A percentile compares a stretch with the other conserved stretches of the same genome.
These are phyloP conservation scores for Eutrema yunnanense DNA, from an alignment of 345 rosid genomes.

Conservation along the genomic window DNA sequence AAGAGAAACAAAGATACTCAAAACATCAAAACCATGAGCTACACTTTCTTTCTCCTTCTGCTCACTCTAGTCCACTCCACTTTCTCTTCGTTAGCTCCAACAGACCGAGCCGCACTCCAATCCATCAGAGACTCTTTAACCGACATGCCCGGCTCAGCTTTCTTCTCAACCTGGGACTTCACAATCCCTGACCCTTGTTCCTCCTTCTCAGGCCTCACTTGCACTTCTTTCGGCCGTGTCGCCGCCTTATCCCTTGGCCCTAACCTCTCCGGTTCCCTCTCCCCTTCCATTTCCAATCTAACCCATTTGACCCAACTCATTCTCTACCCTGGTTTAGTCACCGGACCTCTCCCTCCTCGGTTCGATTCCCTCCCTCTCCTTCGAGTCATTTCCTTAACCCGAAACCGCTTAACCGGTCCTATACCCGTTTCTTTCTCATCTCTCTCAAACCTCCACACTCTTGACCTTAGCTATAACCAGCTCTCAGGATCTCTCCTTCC, in stretches of 20 bases:
- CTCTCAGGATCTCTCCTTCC: constrained; percentile 60
- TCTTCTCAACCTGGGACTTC: constrained; percentile 69
- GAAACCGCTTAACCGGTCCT: constrained; percentile 74
- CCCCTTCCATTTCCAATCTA: constrained; percentile 55
- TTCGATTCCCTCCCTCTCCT: constrained; percentile 48
- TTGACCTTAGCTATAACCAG: constrained; percentile 71
- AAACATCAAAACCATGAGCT: constrained; percentile 12
- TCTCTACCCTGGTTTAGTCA: constrained; percentile 72
- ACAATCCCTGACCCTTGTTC: constrained; percentile 51
- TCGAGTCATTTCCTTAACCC: constrained; percentile 62
- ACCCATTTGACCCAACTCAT: constrained; percentile 61
- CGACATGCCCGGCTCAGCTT: constrained; percentile 49
- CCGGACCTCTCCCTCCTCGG: constrained; percentile 72
- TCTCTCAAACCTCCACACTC: constrained; percentile 55
- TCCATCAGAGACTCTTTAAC: constrained; percentile 52
- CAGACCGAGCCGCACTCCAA: constrained; percentile 34
- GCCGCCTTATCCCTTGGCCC: constrained; percentile 52
- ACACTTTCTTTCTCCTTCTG: constrained; percentile 14
- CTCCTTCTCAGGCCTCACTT: constrained; percentile 58
- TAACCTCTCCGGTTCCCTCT: constrained; percentile 71
- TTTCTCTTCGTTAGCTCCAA: constrained; percentile 19
- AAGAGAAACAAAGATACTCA: not conserved
- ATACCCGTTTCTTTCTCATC: constrained; percentile 52
- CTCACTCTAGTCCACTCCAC: constrained; percentile 20
- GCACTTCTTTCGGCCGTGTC: constrained; percentile 38